Base-by-base conservation (phyloP, 2,329 filamentous ascomycete genomes). In the Aphanoascus verrucosus region DNA sequence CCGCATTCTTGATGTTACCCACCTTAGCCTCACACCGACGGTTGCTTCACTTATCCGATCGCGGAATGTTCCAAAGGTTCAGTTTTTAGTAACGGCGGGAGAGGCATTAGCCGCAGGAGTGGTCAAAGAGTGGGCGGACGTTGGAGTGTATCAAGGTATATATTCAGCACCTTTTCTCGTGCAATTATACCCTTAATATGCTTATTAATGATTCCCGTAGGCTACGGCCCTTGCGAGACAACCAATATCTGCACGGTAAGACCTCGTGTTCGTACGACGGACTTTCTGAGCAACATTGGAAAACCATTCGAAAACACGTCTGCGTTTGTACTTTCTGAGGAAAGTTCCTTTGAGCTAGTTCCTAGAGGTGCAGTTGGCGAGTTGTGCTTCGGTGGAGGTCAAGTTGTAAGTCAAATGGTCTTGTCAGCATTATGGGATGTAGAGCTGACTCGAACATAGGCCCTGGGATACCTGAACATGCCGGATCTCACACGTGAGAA, bases 161-260 rank as follows among this genome's bases (percentile, higher is more conserved):
- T 53, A 31, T 4, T 5, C 11, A 20, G 15, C 1, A 9, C 9
- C 35, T 44, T 28, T 31, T 6, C 9, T 15, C 19, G 5, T 14
- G 15, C 32, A n/a, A 7, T 40, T 15, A 15, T 37, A 8, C n/a
- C 11, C 4, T n/a, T 41, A n/a, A 5, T n/a, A 51, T 7, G 3
- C n/a, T n/a, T 11, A 1, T 28, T 47, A 19, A 41, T 47, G 11
- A 3, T 34, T 8, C 17, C 15, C 35, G 14, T 31, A 74, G 72
- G 83, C 0, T 94, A 94, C 58, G 88, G 88, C 0, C 87, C 88
- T 0, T 88, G 85, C 0, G 89, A 94, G 66, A 88, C 85, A 0
- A 94, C 88, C 1, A 94, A 94, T 59, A 89, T 94, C 17, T 94
- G 87, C 68, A 88, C 85, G 0, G 78, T 91, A 7, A 83, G 83